Evolutionary conservation across 2,329 filamentous ascomycete genomes (phyloP).

Genomic region (Ophiostoma sp.): DNA sequence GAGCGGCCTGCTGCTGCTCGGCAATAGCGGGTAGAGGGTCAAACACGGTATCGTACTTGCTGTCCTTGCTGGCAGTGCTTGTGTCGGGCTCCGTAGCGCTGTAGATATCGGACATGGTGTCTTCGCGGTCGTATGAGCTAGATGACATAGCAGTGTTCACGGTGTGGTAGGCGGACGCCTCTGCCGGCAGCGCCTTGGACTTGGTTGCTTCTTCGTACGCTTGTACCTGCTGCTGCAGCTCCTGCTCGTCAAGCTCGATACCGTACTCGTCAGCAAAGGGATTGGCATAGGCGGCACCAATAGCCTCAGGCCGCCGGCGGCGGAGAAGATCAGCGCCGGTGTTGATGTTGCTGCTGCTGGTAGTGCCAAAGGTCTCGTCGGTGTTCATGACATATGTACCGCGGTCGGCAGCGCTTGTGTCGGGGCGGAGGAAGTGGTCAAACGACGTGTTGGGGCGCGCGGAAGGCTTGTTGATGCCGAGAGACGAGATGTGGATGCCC

Average conservation of each 20-base stretch:
- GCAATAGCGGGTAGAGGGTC: slow-evolving; percentile 19
- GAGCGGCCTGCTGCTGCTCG: slow-evolving; percentile 8
- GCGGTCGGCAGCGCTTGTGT: slow-evolving; percentile 46
- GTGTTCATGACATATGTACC: slow-evolving; percentile 55
- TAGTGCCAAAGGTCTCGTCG: slow-evolving; percentile 24
- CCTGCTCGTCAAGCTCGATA: slow-evolving; percentile 40
- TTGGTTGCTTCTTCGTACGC: background rate
- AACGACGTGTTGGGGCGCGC: slow-evolving; percentile 39
- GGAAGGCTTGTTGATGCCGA: background rate
- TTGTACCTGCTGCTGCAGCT: background rate
- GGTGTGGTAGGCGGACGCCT: background rate
- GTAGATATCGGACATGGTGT: slow-evolving; percentile 47
- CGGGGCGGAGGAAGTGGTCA: slow-evolving; percentile 54
- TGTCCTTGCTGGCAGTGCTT: background rate
- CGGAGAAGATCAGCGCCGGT: slow-evolving; percentile 43
- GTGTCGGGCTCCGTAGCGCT: slow-evolving; percentile 38
- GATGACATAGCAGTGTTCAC: slow-evolving; percentile 33
- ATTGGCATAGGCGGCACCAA: slow-evolving; percentile 44
- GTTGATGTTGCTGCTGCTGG: slow-evolving; percentile 26
- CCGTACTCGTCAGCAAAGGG: slow-evolving; percentile 55
- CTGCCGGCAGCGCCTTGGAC: background rate
- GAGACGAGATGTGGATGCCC: slow-evolving; percentile 17
- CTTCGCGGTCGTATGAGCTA: slow-evolving; percentile 43
- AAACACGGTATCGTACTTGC: slow-evolving; percentile 19
- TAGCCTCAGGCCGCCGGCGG: slow-evolving; percentile 43